Evolutionary conservation across 441 rosid genomes (phyloP).

Genomic region (Adansonia rubrostipa): DNA sequence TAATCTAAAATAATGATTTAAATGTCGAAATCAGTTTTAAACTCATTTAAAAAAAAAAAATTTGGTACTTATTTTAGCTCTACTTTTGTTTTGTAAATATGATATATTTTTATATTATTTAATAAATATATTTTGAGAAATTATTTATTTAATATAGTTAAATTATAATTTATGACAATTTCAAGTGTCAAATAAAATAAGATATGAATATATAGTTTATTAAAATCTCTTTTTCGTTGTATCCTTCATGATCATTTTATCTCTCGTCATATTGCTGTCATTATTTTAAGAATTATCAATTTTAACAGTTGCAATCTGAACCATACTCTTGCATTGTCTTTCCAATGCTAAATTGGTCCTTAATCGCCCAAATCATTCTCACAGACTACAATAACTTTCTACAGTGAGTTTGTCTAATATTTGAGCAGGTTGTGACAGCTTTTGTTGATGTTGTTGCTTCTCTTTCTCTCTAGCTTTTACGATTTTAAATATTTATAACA

Average conservation of each 20-base stretch:
- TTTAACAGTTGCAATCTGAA: not conserved
- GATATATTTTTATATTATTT: not conserved
- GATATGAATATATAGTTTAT: conserved; percentile 1
- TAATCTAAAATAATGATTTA: not conserved
- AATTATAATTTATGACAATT: not conserved
- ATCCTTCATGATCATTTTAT: not conserved
- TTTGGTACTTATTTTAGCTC: not conserved
- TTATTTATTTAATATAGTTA: not conserved
- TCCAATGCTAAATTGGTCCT: not conserved
- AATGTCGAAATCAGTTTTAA: conserved; percentile 18
- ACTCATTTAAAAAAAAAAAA: not conserved
- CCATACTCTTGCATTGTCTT: not conserved
- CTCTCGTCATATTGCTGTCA: not conserved
- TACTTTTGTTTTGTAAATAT: not conserved
- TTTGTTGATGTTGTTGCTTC: conserved; percentile 1
- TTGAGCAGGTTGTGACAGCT: not conserved
- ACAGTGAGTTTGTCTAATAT: conserved; percentile 1
- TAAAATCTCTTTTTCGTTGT: not conserved
- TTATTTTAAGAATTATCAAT: not conserved
- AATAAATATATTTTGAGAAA: not conserved
- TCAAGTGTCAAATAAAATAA: not conserved
- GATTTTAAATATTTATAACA: not conserved
- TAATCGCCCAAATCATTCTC: not conserved
- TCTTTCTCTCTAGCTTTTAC: not conserved
- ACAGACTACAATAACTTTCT: not conserved